Evolutionary conservation across 2,329 filamentous ascomycete species (phyloP).

Genomic region (Penicillium sp.): DNA sequence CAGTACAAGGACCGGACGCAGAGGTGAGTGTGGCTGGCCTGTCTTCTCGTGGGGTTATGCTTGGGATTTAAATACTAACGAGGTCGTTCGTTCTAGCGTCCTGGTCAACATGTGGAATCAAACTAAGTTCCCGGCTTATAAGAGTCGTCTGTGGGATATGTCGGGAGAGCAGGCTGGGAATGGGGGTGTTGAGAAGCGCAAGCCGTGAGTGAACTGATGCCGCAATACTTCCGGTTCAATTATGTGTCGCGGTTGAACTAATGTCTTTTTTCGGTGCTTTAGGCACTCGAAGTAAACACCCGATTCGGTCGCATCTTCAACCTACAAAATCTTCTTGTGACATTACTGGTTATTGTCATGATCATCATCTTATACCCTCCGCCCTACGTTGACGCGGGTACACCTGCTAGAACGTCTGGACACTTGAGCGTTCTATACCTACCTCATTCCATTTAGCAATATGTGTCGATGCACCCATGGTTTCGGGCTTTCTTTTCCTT

Average conservation of each 20-base stretch:
- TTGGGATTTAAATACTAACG: background rate
- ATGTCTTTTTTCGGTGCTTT: background rate
- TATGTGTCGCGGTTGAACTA: background rate
- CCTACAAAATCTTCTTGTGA: background rate
- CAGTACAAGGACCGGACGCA: conserved; percentile 63
- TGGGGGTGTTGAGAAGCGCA: conserved; percentile 29
- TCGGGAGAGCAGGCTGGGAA: conserved; percentile 16
- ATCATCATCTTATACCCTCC: background rate
- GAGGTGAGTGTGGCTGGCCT: conserved; percentile 39
- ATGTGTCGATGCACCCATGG: background rate
- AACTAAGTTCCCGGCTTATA: conserved; percentile 49
- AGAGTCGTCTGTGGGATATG: conserved; percentile 47
- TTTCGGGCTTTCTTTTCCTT: background rate
- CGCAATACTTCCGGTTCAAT: background rate
- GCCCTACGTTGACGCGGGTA: background rate
- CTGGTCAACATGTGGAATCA: conserved; percentile 54
- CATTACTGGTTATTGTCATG: background rate
- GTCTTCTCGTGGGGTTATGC: background rate
- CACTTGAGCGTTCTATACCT: background rate
- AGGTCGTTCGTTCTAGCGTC: conserved; percentile 34
- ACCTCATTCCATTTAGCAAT: background rate
- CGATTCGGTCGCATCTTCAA: background rate
- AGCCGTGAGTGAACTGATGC: conserved; percentile 20
- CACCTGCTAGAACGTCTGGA: background rate
- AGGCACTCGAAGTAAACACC: conserved; percentile 14